Evolutionary conservation across 345 rosid genomes (phyloP), one percentile per base, ranked within the genome.

Genomic region (Cardamine occulta): DNA sequence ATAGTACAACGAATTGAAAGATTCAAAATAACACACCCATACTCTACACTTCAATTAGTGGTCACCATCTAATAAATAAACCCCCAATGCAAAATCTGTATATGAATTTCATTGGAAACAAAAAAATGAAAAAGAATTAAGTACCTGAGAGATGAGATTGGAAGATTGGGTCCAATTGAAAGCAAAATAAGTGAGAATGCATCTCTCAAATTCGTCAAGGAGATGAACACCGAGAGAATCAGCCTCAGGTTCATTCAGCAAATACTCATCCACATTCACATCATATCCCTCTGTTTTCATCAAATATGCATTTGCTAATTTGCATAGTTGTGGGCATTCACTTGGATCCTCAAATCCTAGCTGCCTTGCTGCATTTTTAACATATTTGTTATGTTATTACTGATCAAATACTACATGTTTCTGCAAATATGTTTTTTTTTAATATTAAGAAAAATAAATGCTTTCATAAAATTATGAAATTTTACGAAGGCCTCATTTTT

Each of bases 151-250:
- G 69, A 95, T 81, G 78, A 88, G 61, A 15, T 53, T 66, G 42
- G 92, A 81, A 19, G 97, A 96, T 49, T 89, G 85, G 67, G 53
- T 84, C 99, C 97, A 92, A 17, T 95, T 97, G 74, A 90, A 95
- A 13, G 96, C 88, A 59, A 92, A 92, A 51, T 92, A 95, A 68
- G 87, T 79, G 40, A 92, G 93, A 57, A 92, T 90, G 73, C 91
- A 90, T 74, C 89, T 76, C 60, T 95, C 99, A 12, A 95, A 51
- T 85, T 95, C 97, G 44, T 92, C 91, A 5, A 84, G 52, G 6
- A 95, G 85, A 84, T 83, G 88, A 34, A 81, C 87, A 61, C 68
- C 86, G 48, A 89, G 80, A 8, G 92, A 79, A 40, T 86, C 87
- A 19, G 83, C 87, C 6, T 88, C 92, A 8, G 82, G 54, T 72